Evolutionary conservation across 495 filamentous ascomycete species (phyloP).

Genomic region (Tirmania nivea): DNA sequence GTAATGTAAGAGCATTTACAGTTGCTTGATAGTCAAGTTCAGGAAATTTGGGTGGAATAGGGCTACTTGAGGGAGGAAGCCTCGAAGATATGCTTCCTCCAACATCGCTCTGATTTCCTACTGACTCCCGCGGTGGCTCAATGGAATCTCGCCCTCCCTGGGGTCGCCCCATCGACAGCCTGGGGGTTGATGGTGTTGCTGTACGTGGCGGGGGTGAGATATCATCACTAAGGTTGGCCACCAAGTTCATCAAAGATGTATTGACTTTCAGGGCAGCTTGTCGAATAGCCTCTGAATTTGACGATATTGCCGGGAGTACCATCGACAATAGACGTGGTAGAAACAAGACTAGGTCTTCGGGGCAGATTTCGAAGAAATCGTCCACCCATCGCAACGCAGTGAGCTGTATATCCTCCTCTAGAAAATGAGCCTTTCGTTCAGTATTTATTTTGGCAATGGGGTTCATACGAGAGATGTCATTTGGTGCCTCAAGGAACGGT

Average conservation of each 20-base stretch:
- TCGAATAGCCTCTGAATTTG: constrained; percentile 67
- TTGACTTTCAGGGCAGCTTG: constrained; percentile 78
- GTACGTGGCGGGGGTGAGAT: constrained; percentile 19
- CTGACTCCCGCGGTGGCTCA: constrained; percentile 9
- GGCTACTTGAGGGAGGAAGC: constrained; percentile 16
- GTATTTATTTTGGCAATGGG: constrained; percentile 1
- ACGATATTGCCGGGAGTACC: constrained; percentile 84
- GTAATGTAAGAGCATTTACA: constrained; percentile 80
- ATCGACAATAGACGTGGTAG: constrained; percentile 79
- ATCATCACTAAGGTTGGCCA: constrained; percentile 75
- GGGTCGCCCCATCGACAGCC: constrained; percentile 6
- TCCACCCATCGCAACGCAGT: constrained; percentile 91
- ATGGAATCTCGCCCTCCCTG: constrained; percentile 5
- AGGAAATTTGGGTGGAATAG: constrained; percentile 21
- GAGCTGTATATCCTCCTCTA: constrained; percentile 74
- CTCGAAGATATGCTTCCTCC: constrained; percentile 16
- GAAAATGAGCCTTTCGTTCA: background rate
- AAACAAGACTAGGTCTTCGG: constrained; percentile 90
- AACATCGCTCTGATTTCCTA: constrained; percentile 22
- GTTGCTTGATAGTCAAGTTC: constrained; percentile 93
- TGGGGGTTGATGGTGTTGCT: constrained; percentile 22
- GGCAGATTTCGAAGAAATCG: constrained; percentile 87
- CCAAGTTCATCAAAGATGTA: constrained; percentile 70
- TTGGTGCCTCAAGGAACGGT: constrained; percentile 63
- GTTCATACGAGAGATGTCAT: constrained; percentile 21